Evolutionary conservation across 1,139 yeast species (phyloP).

Genomic region (Ogataea hybrid): DNA sequence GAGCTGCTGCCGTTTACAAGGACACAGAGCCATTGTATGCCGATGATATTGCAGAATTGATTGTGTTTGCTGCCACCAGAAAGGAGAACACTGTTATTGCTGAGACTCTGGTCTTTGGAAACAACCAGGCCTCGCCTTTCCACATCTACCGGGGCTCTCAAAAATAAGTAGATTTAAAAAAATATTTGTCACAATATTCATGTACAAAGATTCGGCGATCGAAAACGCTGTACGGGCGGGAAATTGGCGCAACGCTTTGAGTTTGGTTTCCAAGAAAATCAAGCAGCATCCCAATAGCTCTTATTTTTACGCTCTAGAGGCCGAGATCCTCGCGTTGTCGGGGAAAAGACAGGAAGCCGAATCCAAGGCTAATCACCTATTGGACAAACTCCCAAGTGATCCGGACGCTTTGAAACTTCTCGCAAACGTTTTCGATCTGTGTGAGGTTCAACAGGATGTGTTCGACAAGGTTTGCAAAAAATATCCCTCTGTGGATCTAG

Average conservation of each 20-base stretch:
- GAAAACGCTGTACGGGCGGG: conserved; percentile 50
- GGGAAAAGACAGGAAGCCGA: conserved; percentile 48
- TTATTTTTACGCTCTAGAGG: conserved; percentile 51
- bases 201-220: conserved; percentile 19
- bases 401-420: conserved; percentile 50
- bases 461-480: conserved; percentile 58
- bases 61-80: conserved; percentile 49
- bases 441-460: conserved; percentile 39
- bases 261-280: conserved; percentile 48
- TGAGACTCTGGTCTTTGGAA: conserved; percentile 48
- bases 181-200: conserved; percentile 6
- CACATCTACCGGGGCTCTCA: conserved; percentile 45
- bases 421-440: conserved; percentile 37
- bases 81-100: conserved; percentile 50
- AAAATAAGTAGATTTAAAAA: conserved; percentile 1
- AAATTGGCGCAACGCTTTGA: conserved; percentile 51
- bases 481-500: conserved; percentile 47
- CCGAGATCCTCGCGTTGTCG: conserved; percentile 41
- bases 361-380: conserved; percentile 40
- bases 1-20: conserved; percentile 45
- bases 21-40: conserved; percentile 47
- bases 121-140: conserved; percentile 58
- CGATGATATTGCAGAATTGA: conserved; percentile 49
- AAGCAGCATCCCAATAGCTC: conserved; percentile 54
- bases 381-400: conserved; percentile 52